Conservation (phyloP, 257 asterid genomes). For the Jacaranda mimosifolia region DNA sequence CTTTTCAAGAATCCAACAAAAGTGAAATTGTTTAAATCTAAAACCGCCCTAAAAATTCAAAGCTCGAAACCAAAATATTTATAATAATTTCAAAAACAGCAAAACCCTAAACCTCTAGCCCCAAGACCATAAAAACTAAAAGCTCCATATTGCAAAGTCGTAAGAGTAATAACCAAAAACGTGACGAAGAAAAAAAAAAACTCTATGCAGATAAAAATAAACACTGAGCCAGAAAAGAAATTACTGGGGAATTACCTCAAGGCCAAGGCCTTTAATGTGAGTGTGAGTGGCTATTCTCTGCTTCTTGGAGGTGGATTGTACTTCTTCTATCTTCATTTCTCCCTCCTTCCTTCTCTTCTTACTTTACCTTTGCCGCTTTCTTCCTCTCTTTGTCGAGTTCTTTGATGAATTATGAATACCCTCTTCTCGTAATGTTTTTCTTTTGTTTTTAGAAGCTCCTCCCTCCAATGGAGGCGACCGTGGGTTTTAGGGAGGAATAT, state of each 20-base stretch:
- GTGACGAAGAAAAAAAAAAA: not conserved
- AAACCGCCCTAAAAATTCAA: not conserved
- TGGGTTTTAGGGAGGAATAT: not conserved
- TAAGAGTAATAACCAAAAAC: not conserved
- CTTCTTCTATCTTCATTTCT: conserved; percentile 63
- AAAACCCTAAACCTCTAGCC: conserved; percentile 40
- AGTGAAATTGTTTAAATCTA: not conserved
- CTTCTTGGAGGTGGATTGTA: conserved; percentile 62
- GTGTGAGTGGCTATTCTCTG: conserved; percentile 66
- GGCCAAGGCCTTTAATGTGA: conserved; percentile 70
- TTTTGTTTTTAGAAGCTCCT: conserved; percentile 14
- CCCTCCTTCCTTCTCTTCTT: not conserved
- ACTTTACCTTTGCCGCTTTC: not conserved
- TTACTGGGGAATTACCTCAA: conserved; percentile 40
- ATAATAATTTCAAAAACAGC: not conserved
- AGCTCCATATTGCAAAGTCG: not conserved
- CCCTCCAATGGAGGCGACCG: conserved; percentile 32
- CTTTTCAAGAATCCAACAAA: not conserved
- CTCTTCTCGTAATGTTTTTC: not conserved
- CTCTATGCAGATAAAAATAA: not conserved
- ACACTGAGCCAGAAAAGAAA: not conserved
- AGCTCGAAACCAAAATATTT: not conserved
- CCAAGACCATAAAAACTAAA: conserved; percentile 8
- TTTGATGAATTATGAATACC: not conserved
- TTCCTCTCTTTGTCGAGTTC: not conserved